Percentiles rank a stretch among this genome's conserved stretches.
phyloP scores from a whole-genome alignment of 2,329 filamentous ascomycete genomes.

The Blastomyces parvus region DNA sequence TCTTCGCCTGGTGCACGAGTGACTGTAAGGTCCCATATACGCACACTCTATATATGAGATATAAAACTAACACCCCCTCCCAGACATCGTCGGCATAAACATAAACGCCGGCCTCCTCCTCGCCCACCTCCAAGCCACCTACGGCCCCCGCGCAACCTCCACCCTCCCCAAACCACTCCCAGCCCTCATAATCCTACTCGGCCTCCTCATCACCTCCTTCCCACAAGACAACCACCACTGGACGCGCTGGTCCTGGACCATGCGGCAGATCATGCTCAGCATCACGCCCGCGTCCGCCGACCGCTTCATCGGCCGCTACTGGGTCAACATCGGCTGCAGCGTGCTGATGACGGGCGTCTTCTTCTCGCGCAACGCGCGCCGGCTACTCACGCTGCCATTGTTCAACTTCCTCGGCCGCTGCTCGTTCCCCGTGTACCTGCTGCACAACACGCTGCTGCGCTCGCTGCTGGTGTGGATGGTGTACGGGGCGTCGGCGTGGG shows the following conservation, averaged over 20 bases:
- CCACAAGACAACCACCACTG: constrained; percentile 20
- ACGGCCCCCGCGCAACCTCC: constrained; percentile 16
- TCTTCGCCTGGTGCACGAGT: constrained; percentile 28
- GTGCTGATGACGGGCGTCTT: constrained; percentile 19
- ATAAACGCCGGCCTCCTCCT: constrained; percentile 22
- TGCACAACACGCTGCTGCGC: constrained; percentile 21
- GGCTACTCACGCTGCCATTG: constrained; percentile 15
- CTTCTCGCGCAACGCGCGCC: constrained; percentile 17
- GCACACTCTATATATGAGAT: too few relatives aligned
- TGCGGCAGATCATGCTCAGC: constrained; percentile 13
- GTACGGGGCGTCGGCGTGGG: constrained; percentile 13
- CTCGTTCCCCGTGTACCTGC: constrained; percentile 23
- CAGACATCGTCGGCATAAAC: constrained; percentile 20
- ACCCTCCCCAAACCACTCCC: constrained; percentile 17
- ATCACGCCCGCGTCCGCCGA: constrained; percentile 14
- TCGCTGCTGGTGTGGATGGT: constrained; percentile 21
- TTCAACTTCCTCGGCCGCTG: constrained; percentile 22
- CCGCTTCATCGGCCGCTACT: constrained; percentile 18
- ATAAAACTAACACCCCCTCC: not conserved
- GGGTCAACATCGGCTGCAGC: constrained; percentile 18
- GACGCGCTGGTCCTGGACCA: constrained; percentile 18
- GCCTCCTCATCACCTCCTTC: constrained; percentile 19
- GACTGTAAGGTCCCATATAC: constrained; percentile 15
- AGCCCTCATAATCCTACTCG: constrained; percentile 17
- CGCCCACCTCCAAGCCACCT: constrained; percentile 19